Percentiles rank a stretch among this genome's conserved stretches.
These are phyloP conservation scores for Cystobasidium pallidum DNA, from an alignment of 1,284 basidiomycete genomes.

Conservation along the genomic window DNA sequence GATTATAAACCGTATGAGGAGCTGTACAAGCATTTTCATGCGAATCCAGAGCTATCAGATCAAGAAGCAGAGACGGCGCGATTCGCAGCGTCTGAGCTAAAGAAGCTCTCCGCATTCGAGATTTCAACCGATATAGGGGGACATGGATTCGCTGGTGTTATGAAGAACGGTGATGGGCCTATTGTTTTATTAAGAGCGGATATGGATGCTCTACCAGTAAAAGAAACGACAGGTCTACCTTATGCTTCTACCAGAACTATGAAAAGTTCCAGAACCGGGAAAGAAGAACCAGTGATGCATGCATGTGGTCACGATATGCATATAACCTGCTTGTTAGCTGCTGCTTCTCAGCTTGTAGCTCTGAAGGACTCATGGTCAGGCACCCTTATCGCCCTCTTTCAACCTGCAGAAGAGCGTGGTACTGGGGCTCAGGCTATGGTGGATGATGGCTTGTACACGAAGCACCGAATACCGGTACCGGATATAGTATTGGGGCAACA, in stretches of 20 bases:
- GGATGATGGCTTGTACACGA: constrained; percentile 24
- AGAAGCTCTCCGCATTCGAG: constrained; percentile 12
- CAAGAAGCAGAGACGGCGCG: constrained; percentile 13
- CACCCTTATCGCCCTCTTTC: constrained; percentile 21
- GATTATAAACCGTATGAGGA: constrained; percentile 14
- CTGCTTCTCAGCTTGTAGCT: constrained; percentile 15
- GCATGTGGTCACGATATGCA: constrained; percentile 33
- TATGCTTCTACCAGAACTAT: constrained; percentile 9
- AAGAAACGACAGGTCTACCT: constrained; percentile 23
- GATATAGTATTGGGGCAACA: constrained; percentile 24
- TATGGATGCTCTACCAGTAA: constrained; percentile 24
- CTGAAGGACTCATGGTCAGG: constrained; percentile 5
- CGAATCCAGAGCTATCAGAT: constrained; percentile 31
- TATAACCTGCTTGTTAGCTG: constrained; percentile 23
- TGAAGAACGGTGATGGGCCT: constrained; percentile 9
- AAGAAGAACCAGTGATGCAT: constrained; percentile 22
- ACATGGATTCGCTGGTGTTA: constrained; percentile 11
- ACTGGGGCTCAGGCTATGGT: constrained; percentile 32
- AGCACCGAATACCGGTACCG: constrained; percentile 11
- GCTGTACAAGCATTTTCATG: constrained; percentile 26
- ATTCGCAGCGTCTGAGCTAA: background rate
- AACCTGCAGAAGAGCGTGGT: constrained; percentile 22
- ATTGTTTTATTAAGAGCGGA: constrained; percentile 18
- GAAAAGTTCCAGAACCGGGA: constrained; percentile 2
- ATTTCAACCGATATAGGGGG: constrained; percentile 19